Base-by-base conservation (phyloP, 78 protist genomes). In the Isochrysis galbana region DNA sequence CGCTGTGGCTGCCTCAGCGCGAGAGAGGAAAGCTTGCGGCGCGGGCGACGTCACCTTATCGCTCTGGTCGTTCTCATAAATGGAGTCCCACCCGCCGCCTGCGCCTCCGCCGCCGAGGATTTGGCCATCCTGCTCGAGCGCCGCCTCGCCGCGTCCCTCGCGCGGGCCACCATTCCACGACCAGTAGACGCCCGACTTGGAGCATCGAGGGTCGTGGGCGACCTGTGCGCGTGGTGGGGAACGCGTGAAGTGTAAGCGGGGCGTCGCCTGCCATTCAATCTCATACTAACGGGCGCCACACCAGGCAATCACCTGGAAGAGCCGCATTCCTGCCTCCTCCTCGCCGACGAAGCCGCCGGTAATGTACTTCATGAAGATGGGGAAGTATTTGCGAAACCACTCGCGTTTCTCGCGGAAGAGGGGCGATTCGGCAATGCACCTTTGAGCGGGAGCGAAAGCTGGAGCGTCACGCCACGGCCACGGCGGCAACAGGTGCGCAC, bases 281-380 rank as follows among this genome's bases (percentile, higher is more conserved):
- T n/a, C n/a, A n/a, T n/a, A n/a, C n/a, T n/a, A n/a, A n/a, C n/a
- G n/a, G n/a, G n/a, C n/a, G n/a, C n/a, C n/a, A n/a, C n/a, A n/a
- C n/a, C n/a, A n/a, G n/a, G n/a, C n/a, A n/a, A n/a, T n/a, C 42
- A 55, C 91, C 78, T 89, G 91, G 91, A 89, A 89, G 39, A 89
- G 41, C 32, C 93, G 93, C 90, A 23, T 2, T 36, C 90, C 93
- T 5, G 93, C 93, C 93, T 54, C 90, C 69, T 47, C 93, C 55
- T 80, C 93, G 55, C 82, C 10, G 38, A 91, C 93, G 48, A 39
- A 82, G n/a, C 90, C 93, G 61, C 93, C 93, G 38, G 93, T 91
- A 45, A 91, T 82, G 88, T 82, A 91, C 93, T 91, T 91, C 93
- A 82, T 80, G 89, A 91, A 91, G 90, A 91, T 44, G 74, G 93